phyloP scores from a whole-genome alignment of 2,329 filamentous ascomycete species.

The Ilyonectria destructans region DNA sequence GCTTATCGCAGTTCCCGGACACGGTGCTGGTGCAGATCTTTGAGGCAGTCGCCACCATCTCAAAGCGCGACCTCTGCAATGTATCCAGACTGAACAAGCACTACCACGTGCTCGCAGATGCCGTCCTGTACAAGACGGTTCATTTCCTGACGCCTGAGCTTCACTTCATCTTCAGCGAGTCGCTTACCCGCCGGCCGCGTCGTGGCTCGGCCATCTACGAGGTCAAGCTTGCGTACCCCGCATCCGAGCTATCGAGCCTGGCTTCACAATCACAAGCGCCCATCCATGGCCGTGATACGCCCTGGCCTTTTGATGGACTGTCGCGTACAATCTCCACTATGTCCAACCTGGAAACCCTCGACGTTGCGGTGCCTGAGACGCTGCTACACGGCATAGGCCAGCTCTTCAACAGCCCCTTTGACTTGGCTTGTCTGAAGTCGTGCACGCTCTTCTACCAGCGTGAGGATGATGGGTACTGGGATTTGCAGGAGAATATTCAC shows the following conservation, averaged over 20 bases:
- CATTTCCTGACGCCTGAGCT: slow-evolving; percentile 64
- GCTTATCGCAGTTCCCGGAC: background rate
- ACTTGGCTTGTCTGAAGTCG: slow-evolving; percentile 63
- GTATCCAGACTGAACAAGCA: slow-evolving; percentile 61
- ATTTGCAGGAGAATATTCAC: slow-evolving; percentile 67
- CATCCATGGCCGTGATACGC: slow-evolving; percentile 37
- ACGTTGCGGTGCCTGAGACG: slow-evolving; percentile 62
- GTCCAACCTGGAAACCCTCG: slow-evolving; percentile 65
- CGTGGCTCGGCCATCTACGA: slow-evolving; percentile 65
- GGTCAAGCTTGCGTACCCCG: slow-evolving; percentile 63
- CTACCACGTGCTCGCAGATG: slow-evolving; percentile 63
- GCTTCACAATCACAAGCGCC: slow-evolving; percentile 54
- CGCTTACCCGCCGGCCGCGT: slow-evolving; percentile 62
- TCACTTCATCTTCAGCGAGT: slow-evolving; percentile 65
- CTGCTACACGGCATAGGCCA: slow-evolving; percentile 64
- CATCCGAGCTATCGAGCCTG: slow-evolving; percentile 60
- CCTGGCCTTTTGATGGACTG: slow-evolving; percentile 54
- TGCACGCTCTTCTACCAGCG: slow-evolving; percentile 66
- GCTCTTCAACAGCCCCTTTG: slow-evolving; percentile 67
- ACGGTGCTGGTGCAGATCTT: slow-evolving; percentile 47
- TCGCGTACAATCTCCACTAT: slow-evolving; percentile 65
- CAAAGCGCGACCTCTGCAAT: slow-evolving; percentile 60
- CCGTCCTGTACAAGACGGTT: slow-evolving; percentile 64
- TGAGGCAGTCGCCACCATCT: slow-evolving; percentile 51
- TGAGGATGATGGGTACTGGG: slow-evolving; percentile 63